These are phyloP conservation scores for Umbelopsis sp. DNA, from an alignment of 192 early-diverging fungal genomes.

Conservation along the genomic window DNA sequence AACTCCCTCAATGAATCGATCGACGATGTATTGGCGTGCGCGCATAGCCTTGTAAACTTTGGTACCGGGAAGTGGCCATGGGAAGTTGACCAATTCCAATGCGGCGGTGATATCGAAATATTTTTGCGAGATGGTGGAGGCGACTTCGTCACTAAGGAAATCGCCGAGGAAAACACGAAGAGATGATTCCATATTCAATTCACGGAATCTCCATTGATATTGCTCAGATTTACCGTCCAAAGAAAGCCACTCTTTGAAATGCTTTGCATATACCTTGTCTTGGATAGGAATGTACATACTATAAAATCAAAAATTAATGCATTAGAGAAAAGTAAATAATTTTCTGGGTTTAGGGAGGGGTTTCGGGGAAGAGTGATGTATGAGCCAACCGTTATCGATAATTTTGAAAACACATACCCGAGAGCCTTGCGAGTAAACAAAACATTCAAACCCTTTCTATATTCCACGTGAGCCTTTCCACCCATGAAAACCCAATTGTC, in stretches of 20 bases:
- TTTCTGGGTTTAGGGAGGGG: not conserved
- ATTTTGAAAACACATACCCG: conserved; percentile 25
- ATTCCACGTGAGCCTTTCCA: conserved; percentile 45
- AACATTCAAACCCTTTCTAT: conserved; percentile 44
- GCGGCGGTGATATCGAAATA: conserved; percentile 53
- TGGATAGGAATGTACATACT: conserved; percentile 44
- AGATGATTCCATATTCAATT: conserved; percentile 48
- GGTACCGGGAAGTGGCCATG: conserved; percentile 46
- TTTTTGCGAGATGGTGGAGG: conserved; percentile 38
- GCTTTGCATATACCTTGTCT: conserved; percentile 42
- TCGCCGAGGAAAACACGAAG: conserved; percentile 45
- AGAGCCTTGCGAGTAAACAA: conserved; percentile 44
- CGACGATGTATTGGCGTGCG: conserved; percentile 47
- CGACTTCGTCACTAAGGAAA: conserved; percentile 39
- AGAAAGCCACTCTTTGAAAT: conserved; percentile 43
- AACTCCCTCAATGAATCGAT: conserved; percentile 43
- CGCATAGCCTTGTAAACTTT: conserved; percentile 48
- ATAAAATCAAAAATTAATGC: not conserved
- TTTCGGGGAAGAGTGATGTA: not conserved
- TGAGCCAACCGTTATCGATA: not conserved
- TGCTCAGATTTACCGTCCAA: conserved; percentile 32
- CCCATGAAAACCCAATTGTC: conserved; percentile 48
- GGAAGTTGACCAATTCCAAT: conserved; percentile 50
- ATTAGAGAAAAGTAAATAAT: not conserved
- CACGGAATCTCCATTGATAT: conserved; percentile 47